Conservation (phyloP, 768 basidiomycete species). For the Rhodotorula graminis region DNA sequence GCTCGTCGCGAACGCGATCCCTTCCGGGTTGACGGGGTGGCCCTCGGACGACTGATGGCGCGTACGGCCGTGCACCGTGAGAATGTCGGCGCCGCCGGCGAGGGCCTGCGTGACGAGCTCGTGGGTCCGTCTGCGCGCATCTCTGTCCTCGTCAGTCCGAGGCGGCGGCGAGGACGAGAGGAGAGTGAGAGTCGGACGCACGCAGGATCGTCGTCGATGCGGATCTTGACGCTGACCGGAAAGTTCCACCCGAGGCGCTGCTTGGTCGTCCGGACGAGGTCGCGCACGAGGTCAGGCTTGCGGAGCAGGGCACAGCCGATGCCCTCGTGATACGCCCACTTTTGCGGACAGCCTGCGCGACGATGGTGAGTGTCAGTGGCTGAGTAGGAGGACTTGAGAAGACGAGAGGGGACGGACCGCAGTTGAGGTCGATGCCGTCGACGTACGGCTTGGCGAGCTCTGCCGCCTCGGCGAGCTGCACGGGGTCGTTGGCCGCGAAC, state of each 20-base stretch:
- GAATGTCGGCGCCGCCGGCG: constrained; percentile 49
- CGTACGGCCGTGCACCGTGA: constrained; percentile 53
- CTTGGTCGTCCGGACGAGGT: constrained; percentile 51
- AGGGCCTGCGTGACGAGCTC: constrained; percentile 50
- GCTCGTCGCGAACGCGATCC: constrained; percentile 51
- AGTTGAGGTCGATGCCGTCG: constrained; percentile 54
- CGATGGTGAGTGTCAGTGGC: not conserved
- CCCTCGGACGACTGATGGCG: constrained; percentile 50
- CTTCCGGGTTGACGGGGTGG: constrained; percentile 48
- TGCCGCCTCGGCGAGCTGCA: constrained; percentile 51
- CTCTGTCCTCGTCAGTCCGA: no score
- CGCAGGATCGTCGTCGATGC: constrained; percentile 51
- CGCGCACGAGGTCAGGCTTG: constrained; percentile 51
- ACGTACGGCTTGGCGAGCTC: constrained; percentile 51
- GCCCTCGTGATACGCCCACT: constrained; percentile 52
- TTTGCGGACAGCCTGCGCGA: constrained; percentile 50
- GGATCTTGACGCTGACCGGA: constrained; percentile 53
- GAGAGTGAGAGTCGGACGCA: constrained; percentile 32
- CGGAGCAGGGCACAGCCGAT: constrained; percentile 52
- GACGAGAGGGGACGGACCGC: constrained; percentile 41
- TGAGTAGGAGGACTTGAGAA: no score
- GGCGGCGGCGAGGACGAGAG: no score
- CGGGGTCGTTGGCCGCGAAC: constrained; percentile 51
- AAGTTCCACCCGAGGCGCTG: constrained; percentile 50
- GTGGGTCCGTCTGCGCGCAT: constrained; percentile 46